phyloP scores from a whole-genome alignment of 2,329 filamentous ascomycete species.

The Pseudogymnoascus destructans region DNA sequence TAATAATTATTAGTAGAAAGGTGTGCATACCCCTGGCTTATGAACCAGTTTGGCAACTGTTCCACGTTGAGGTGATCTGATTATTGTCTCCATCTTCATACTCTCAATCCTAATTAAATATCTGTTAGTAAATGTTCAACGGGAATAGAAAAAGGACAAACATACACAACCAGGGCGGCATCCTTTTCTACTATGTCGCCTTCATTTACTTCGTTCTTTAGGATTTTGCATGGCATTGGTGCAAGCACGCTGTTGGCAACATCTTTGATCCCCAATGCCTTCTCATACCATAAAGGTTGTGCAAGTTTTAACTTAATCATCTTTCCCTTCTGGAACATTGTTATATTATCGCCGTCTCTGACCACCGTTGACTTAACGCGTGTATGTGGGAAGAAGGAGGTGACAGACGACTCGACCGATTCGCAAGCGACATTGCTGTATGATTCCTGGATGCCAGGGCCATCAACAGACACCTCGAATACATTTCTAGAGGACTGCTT shows the following conservation, averaged over 20 bases:
- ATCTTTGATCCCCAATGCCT: constrained; percentile 74
- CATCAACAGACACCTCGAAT: constrained; percentile 32
- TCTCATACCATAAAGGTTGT: constrained; percentile 68
- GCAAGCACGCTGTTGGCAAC: constrained; percentile 70
- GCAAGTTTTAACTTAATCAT: constrained; percentile 46
- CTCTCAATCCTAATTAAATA: constrained; percentile 51
- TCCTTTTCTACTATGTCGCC: constrained; percentile 77
- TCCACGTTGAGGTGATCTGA: constrained; percentile 61
- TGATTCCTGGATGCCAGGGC: constrained; percentile 31
- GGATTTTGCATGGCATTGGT: constrained; percentile 94
- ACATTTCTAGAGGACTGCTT: constrained; percentile 25
- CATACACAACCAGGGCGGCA: constrained; percentile 70
- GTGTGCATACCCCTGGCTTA: constrained; percentile 51
- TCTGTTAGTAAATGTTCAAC: not conserved
- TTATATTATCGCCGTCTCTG: constrained; percentile 45
- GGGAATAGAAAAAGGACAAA: constrained; percentile 20
- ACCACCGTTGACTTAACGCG: constrained; percentile 71
- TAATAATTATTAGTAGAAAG: constrained; percentile 9
- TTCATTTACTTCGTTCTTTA: constrained; percentile 75
- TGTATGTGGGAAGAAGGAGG: constrained; percentile 69
- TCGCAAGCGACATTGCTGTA: constrained; percentile 34
- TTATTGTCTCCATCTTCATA: constrained; percentile 85
- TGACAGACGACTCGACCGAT: constrained; percentile 37
- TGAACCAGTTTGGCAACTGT: constrained; percentile 61
- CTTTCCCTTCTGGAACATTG: constrained; percentile 60